Evolutionary conservation across 768 basidiomycete genomes (phyloP).

Genomic region (Suillus ampliporus): DNA sequence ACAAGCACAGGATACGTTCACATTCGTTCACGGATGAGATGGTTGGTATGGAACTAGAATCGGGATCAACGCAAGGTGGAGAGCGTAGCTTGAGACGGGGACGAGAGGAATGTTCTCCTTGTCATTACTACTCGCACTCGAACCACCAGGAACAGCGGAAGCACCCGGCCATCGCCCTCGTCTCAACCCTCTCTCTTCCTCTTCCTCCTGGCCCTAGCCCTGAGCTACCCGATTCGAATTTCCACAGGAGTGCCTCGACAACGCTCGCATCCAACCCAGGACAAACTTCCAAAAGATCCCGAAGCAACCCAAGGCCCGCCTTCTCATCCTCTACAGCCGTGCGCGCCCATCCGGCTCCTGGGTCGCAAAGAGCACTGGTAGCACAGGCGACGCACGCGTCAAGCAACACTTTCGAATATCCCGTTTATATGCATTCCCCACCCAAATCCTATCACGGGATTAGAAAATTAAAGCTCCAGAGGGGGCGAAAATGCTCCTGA

Average conservation of each 20-base stretch:
- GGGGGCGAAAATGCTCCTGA: neutral
- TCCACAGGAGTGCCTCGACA: neutral
- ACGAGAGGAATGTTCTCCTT: neutral
- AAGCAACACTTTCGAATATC: constrained; percentile 54
- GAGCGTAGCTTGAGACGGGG: neutral
- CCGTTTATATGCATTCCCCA: neutral
- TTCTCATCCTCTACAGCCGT: constrained; percentile 53
- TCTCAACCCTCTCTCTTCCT: constrained; percentile 7
- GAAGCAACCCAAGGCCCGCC: constrained; percentile 51
- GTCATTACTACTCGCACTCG: neutral
- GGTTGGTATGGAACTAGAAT: neutral
- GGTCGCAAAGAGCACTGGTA: constrained; percentile 62
- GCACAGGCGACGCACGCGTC: constrained; percentile 72
- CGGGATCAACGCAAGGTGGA: neutral
- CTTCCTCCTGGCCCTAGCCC: neutral
- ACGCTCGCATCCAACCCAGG: constrained; percentile 10
- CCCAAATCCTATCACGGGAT: neutral
- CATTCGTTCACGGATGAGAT: neutral
- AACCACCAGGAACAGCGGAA: constrained; percentile 1
- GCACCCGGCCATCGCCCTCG: constrained; percentile 4
- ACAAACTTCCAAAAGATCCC: constrained; percentile 25
- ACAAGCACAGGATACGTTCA: neutral
- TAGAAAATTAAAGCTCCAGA: neutral
- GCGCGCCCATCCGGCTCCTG: constrained; percentile 49
- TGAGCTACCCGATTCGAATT: neutral